Percentiles rank a stretch among this genome's conserved stretches.
These are phyloP conservation scores for Candida loeiensis DNA, from an alignment of 805 yeast species.

Conservation along the genomic window DNA sequence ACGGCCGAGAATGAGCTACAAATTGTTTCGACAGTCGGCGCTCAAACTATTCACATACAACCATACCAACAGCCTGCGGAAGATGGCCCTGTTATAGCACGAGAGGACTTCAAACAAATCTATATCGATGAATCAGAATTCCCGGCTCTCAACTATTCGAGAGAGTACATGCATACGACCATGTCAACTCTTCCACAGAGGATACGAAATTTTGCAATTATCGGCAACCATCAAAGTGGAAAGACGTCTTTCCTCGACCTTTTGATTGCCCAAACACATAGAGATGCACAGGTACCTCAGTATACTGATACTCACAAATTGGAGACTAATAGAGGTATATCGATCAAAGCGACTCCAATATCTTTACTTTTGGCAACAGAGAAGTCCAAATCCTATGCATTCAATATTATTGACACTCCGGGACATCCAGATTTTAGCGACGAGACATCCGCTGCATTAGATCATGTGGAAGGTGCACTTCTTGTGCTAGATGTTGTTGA, in stretches of 20 bases:
- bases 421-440: constrained; percentile 87
- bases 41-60: constrained; percentile 38
- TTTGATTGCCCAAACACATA: constrained; percentile 65
- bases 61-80: constrained; percentile 15
- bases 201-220: constrained; percentile 68
- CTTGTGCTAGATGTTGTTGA: constrained; percentile 83
- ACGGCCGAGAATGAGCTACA: background rate
- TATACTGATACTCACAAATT: constrained; percentile 70
- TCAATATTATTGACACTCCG: constrained; percentile 80
- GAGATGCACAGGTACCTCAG: constrained; percentile 40
- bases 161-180: constrained; percentile 55
- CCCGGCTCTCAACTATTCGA: constrained; percentile 60
- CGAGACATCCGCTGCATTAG: constrained; percentile 58
- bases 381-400: constrained; percentile 47
- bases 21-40: constrained; percentile 39
- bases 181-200: constrained; percentile 53
- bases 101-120: constrained; percentile 39
- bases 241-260: constrained; percentile 76
- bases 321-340: constrained; percentile 67
- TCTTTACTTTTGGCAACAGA: constrained; percentile 56
- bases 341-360: constrained; percentile 62
- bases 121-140: constrained; percentile 40
- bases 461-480: constrained; percentile 61
- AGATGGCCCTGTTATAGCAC: constrained; percentile 64
- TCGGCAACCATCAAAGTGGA: constrained; percentile 84